Conservation (phyloP, 441 rosid genomes). For the Gossypium trilobum region DNA sequence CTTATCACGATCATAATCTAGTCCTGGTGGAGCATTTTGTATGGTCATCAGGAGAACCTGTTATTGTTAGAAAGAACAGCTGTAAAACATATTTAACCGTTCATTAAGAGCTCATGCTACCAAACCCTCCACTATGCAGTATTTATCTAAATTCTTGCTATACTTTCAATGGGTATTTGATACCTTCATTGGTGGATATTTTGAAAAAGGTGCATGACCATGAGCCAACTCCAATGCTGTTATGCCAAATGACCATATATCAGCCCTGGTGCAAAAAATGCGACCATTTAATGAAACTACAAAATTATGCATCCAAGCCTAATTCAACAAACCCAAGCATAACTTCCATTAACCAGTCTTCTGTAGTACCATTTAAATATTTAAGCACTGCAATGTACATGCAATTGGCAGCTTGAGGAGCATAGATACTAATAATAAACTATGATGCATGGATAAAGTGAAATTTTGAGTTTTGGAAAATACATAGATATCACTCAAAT, state of each 20-base stretch:
- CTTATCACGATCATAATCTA: slow-evolving; percentile 94
- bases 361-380: background rate
- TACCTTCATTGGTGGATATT: slow-evolving; percentile 99
- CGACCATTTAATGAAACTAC: slow-evolving; percentile 22
- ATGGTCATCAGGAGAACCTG: slow-evolving; percentile 98
- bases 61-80: background rate
- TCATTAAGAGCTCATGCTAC: background rate
- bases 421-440: background rate
- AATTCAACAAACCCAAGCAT: background rate
- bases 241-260: slow-evolving; percentile 97
- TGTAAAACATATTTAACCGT: background rate
- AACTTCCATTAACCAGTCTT: background rate
- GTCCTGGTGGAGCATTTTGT: slow-evolving; percentile 98
- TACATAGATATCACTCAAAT: background rate
- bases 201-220: slow-evolving; percentile 98
- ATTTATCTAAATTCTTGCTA: slow-evolving; percentile 6
- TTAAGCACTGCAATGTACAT: background rate
- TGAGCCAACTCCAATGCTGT: slow-evolving; percentile 98
- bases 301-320: background rate
- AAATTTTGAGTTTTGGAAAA: background rate
- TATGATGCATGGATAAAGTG: background rate
- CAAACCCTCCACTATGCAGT: background rate
- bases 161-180: slow-evolving; percentile 14
- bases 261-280: slow-evolving; percentile 63
- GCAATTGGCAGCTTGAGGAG: background rate